Evolutionary conservation across 1,284 basidiomycete genomes (phyloP).

Genomic region (Cryptococcus depauperatus): DNA sequence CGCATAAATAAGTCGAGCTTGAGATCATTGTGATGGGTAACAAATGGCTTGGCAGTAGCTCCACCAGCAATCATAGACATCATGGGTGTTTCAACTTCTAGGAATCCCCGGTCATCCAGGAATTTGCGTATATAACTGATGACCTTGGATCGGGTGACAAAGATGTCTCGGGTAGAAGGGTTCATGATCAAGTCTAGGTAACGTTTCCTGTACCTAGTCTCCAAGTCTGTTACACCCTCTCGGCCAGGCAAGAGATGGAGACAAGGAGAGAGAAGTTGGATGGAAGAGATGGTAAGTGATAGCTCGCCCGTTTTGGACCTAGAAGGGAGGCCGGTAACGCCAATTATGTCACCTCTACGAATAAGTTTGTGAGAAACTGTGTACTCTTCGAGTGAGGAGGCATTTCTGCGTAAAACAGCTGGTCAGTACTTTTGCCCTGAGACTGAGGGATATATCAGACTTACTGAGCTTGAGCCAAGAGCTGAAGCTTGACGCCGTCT

Average conservation of each 20-base stretch:
- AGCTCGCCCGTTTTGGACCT: slow-evolving; percentile 96
- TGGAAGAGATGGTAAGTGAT: slow-evolving; percentile 73
- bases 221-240: slow-evolving; percentile 86
- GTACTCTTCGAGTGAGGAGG: slow-evolving; percentile 57
- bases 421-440: background rate
- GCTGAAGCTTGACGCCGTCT: slow-evolving; percentile 89
- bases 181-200: slow-evolving; percentile 98
- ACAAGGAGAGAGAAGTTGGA: slow-evolving; percentile 88
- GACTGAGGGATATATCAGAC: slow-evolving; percentile 39
- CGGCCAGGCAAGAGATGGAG: slow-evolving; percentile 85
- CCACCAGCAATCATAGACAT: slow-evolving; percentile 95
- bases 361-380: slow-evolving; percentile 72
- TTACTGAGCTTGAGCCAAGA: slow-evolving; percentile 87
- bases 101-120: slow-evolving; percentile 86
- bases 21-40: slow-evolving; percentile 98
- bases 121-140: slow-evolving; percentile 87
- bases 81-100: slow-evolving; percentile 98
- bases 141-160: slow-evolving; percentile 78
- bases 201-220: slow-evolving; percentile 95
- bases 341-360: slow-evolving; percentile 92
- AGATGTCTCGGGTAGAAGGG: slow-evolving; percentile 80
- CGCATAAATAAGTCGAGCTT: slow-evolving; percentile 96
- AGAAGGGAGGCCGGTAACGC: slow-evolving; percentile 78
- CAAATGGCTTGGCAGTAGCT: slow-evolving; percentile 95
- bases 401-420: slow-evolving; percentile 52